These are phyloP conservation scores for Rhodotorula sp. DNA, from an alignment of 1,284 basidiomycete species.

Conservation along the genomic window DNA sequence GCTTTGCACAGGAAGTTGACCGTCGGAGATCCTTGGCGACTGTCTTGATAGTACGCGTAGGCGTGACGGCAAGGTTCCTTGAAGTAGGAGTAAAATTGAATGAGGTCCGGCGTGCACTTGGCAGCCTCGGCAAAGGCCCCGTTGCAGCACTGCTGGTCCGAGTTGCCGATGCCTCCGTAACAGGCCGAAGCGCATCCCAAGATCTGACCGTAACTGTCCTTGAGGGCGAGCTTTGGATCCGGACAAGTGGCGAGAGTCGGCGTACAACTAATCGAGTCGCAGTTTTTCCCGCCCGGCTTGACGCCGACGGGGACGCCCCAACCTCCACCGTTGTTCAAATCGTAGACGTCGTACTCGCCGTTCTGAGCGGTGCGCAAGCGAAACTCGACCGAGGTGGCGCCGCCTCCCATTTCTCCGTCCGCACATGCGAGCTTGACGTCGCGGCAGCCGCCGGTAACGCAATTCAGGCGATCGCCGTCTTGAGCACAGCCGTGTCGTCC, in stretches of 20 bases:
- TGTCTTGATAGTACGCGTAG: conserved; percentile 11
- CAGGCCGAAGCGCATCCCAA: conserved; percentile 20
- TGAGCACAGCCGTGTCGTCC: conserved; percentile 15
- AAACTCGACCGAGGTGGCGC: conserved; percentile 12
- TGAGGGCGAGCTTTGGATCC: conserved; percentile 10
- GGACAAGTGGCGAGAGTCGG: conserved; percentile 17
- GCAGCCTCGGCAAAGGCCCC: conserved; percentile 1
- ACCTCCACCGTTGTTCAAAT: conserved; percentile 17
- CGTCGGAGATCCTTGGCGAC: not conserved
- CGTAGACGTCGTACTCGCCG: conserved; percentile 13
- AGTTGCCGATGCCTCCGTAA: conserved; percentile 10
- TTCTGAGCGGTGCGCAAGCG: conserved; percentile 6
- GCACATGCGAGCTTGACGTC: not conserved
- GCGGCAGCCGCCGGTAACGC: conserved; percentile 19
- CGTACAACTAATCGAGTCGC: conserved; percentile 8
- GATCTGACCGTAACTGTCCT: conserved; percentile 14
- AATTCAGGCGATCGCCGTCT: conserved; percentile 1
- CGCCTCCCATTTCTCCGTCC: conserved; percentile 12
- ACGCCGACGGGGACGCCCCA: conserved; percentile 16
- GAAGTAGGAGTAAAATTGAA: conserved; percentile 3
- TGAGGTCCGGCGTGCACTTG: conserved; percentile 17
- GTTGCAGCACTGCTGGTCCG: conserved; percentile 18
- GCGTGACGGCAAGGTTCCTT: not conserved
- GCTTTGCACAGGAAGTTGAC: conserved; percentile 11
- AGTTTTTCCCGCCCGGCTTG: conserved; percentile 5